A percentile compares a stretch with the other conserved stretches of the same genome.
phyloP scores from a whole-genome alignment of 2,329 filamentous ascomycete species.

The Parascedosporium putredinis region DNA sequence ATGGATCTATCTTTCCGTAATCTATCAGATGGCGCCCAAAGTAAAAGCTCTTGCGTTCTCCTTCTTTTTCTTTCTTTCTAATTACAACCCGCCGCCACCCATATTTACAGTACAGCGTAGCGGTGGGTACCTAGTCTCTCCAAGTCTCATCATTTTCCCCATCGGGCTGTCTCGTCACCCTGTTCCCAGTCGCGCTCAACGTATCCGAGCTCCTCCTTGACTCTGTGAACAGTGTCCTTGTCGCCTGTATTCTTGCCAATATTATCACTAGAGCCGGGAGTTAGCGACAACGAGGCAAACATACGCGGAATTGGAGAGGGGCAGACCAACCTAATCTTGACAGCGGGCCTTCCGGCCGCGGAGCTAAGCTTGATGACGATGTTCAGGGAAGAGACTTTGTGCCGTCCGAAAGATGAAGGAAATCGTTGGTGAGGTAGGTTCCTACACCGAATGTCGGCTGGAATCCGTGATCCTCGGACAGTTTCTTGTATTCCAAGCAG shows the following conservation, averaged over 20 bases:
- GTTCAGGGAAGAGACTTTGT: slow-evolving; percentile 86
- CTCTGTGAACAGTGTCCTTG: slow-evolving; percentile 62
- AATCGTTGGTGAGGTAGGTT: slow-evolving; percentile 95
- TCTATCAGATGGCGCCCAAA: too few species aligned
- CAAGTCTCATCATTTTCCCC: slow-evolving; percentile 52
- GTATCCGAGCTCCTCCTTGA: slow-evolving; percentile 81
- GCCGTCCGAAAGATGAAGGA: slow-evolving; percentile 57
- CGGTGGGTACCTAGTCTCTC: too few species aligned
- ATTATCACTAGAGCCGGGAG: slow-evolving; percentile 49
- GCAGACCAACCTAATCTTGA: slow-evolving; percentile 77
- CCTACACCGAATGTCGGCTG: slow-evolving; percentile 86
- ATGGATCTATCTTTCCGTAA: too few species aligned
- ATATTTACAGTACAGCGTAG: neutral
- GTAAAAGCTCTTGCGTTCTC: too few species aligned
- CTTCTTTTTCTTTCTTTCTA: too few species aligned
- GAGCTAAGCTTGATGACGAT: slow-evolving; percentile 97
- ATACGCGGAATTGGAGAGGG: too few species aligned
- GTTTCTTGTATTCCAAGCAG: slow-evolving; percentile 80
- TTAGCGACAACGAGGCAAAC: neutral
- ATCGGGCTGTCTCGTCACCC: slow-evolving; percentile 74
- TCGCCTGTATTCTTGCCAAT: slow-evolving; percentile 91
- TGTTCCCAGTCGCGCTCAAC: slow-evolving; percentile 73
- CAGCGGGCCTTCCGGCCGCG: slow-evolving; percentile 66
- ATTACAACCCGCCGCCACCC: too few species aligned
- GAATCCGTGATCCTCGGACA: slow-evolving; percentile 72